These are phyloP conservation scores for Phytopythium chamaehyphon DNA, from an alignment of 352 stramenopile genomes.

Conservation along the genomic window DNA sequence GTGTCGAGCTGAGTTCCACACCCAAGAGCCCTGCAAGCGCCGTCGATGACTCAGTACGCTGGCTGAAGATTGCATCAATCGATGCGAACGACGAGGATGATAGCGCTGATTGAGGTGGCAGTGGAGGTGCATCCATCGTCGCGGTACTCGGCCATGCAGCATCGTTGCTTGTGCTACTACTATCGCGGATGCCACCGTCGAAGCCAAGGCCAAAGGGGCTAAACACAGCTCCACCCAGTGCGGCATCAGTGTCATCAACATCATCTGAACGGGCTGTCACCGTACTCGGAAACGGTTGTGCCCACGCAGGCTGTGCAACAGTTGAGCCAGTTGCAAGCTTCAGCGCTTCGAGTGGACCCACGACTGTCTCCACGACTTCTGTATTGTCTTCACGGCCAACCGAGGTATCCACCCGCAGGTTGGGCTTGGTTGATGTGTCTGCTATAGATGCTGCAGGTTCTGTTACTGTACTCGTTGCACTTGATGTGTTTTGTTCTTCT, in stretches of 20 bases:
- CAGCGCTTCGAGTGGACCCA: conserved; percentile 63
- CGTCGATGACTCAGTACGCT: conserved; percentile 69
- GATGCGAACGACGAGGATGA: conserved; percentile 67
- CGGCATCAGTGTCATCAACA: conserved; percentile 8
- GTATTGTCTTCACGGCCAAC: conserved; percentile 13
- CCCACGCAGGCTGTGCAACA: conserved; percentile 59
- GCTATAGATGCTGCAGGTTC: conserved; percentile 3
- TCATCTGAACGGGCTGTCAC: conserved; percentile 38
- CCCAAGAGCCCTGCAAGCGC: conserved; percentile 61
- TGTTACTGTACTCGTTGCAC: conserved; percentile 5
- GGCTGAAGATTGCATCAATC: conserved; percentile 81
- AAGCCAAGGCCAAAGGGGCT: conserved; percentile 77
- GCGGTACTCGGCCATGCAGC: conserved; percentile 23
- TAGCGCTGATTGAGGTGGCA: conserved; percentile 3
- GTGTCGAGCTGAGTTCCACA: conserved; percentile 46
- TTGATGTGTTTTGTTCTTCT: neutral
- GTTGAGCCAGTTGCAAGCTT: conserved; percentile 65
- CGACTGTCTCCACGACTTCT: conserved; percentile 23
- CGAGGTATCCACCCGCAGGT: conserved; percentile 52
- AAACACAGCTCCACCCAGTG: conserved; percentile 31
- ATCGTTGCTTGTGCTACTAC: conserved; percentile 11
- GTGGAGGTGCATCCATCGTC: conserved; percentile 11
- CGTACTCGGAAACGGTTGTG: conserved; percentile 59
- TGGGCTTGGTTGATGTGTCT: conserved; percentile 22
- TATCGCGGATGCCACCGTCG: conserved; percentile 41